Conservation (phyloP, 768 basidiomycete species). For the Suillus weaverae region DNA sequence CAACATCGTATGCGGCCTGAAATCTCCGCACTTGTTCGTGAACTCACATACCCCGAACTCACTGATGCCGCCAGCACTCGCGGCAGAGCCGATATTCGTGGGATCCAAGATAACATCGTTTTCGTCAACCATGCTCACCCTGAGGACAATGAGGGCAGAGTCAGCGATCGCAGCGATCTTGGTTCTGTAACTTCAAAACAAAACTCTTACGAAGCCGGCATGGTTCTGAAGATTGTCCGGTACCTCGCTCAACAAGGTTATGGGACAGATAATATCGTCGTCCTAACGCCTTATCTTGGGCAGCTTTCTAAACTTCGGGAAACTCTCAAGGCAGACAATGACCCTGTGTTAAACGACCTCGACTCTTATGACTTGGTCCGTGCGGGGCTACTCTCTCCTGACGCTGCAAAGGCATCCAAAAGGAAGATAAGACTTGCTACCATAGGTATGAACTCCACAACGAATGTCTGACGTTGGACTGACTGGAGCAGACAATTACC, state of each 20-base stretch:
- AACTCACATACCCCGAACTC: conserved; percentile 61
- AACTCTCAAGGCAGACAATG: conserved; percentile 40
- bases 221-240: conserved; percentile 59
- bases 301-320: conserved; percentile 50
- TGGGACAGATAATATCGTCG: conserved; percentile 52
- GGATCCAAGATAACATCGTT: conserved; percentile 53
- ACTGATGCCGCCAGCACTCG: conserved; percentile 47
- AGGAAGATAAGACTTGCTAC: conserved; percentile 54
- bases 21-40: conserved; percentile 55
- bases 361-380: conserved; percentile 55
- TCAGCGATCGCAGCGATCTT: conserved; percentile 44
- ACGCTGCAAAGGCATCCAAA: conserved; percentile 43
- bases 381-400: conserved; percentile 49
- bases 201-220: conserved; percentile 52
- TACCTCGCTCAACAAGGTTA: conserved; percentile 68
- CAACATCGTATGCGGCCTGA: conserved; percentile 72
- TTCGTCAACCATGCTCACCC: conserved; percentile 55
- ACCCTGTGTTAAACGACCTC: conserved; percentile 61
- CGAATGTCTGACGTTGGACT: background rate
- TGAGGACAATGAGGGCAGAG: conserved; percentile 43
- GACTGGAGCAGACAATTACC: conserved; percentile 56
- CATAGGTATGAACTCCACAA: conserved; percentile 44
- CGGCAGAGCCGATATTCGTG: conserved; percentile 47
- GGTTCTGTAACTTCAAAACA: conserved; percentile 51
- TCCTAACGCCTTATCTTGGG: conserved; percentile 64